A percentile compares a stretch with the other conserved stretches of the same genome.
These are phyloP conservation scores for Auriscalpium orientale DNA, from an alignment of 768 basidiomycete species.

Conservation along the genomic window DNA sequence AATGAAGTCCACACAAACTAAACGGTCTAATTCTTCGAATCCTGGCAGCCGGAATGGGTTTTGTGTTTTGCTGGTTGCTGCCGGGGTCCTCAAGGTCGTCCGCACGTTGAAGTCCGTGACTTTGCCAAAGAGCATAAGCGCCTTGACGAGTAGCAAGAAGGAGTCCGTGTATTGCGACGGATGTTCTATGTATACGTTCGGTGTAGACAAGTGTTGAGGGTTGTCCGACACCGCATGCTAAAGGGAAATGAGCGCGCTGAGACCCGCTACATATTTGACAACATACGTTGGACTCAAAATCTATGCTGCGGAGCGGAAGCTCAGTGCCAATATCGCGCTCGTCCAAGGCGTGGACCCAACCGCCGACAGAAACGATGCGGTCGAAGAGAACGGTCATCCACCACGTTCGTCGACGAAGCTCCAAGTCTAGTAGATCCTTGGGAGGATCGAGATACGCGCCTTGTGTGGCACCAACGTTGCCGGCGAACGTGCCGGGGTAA, in stretches of 20 bases:
- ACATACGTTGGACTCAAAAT: constrained; percentile 70
- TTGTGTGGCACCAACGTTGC: constrained; percentile 58
- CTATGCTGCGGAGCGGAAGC: constrained; percentile 63
- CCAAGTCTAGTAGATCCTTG: constrained; percentile 65
- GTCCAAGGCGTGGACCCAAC: constrained; percentile 82
- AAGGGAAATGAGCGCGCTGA: constrained; percentile 10
- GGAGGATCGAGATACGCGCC: constrained; percentile 78
- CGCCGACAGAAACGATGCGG: constrained; percentile 60
- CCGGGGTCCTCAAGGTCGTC: constrained; percentile 58
- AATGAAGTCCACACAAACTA: constrained; percentile 62
- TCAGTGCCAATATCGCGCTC: constrained; percentile 83
- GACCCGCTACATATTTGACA: not conserved
- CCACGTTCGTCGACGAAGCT: constrained; percentile 77
- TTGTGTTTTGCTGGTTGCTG: constrained; percentile 61
- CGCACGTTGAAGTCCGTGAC: constrained; percentile 84
- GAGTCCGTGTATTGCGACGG: constrained; percentile 75
- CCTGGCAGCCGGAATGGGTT: constrained; percentile 63
- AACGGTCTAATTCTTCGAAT: constrained; percentile 62
- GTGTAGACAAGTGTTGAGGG: constrained; percentile 61
- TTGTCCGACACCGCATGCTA: constrained; percentile 61
- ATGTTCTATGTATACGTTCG: constrained; percentile 63
- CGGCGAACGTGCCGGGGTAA: constrained; percentile 77
- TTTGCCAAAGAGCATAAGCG: constrained; percentile 76
- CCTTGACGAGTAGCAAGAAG: constrained; percentile 74
- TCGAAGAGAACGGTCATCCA: constrained; percentile 90